Percentiles rank a stretch among this genome's conserved stretches.
Evolutionary conservation across 176 grass and related monocot species (phyloP).

Genomic region (Guadua angustifolia): DNA sequence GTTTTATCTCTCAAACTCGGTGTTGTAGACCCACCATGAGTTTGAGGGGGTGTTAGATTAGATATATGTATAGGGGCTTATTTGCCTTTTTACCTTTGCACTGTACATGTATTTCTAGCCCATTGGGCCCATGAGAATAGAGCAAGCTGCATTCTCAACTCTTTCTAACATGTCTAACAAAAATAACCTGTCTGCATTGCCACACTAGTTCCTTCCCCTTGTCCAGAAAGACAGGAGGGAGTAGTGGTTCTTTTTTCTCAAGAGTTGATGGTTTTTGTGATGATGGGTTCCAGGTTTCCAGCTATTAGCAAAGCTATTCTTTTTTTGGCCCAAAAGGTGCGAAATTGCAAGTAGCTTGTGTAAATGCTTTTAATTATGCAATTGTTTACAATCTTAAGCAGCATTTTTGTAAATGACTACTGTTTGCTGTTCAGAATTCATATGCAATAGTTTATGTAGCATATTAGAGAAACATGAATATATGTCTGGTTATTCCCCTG

Average conservation of each 20-base stretch:
- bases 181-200: neutral
- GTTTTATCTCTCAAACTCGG: no score
- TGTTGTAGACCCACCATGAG: no score
- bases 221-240: neutral
- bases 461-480: neutral
- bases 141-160: no score
- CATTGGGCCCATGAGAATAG: no score
- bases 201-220: neutral
- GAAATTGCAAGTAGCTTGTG: neutral
- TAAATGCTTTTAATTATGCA: neutral
- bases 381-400: constrained; percentile 2
- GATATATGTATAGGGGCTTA: no score
- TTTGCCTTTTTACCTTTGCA: no score
- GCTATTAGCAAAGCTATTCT: neutral
- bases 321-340: neutral
- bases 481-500: no score
- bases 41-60: no score
- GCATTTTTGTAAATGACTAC: neutral
- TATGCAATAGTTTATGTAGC: neutral
- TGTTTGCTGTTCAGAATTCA: neutral
- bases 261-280: neutral
- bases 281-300: neutral
- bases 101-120: no score
- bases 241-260: neutral
- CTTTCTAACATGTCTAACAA: no score